phyloP scores from a whole-genome alignment of 2,329 filamentous ascomycete species.

The Cadophora malorum region DNA sequence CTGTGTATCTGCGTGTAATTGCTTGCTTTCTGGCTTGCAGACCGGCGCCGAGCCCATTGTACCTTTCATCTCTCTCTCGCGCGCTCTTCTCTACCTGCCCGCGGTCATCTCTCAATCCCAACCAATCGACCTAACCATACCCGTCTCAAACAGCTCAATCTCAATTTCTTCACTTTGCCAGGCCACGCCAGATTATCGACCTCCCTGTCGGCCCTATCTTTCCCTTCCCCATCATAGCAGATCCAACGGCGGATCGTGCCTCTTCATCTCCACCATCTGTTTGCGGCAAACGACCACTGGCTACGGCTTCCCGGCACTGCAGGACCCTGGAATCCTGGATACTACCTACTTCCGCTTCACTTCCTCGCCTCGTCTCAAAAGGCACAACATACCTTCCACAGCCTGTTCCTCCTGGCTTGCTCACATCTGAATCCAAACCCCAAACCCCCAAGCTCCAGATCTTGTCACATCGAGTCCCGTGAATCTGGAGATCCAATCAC shows the following conservation, averaged over 20 bases:
- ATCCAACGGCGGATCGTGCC: conserved; percentile 22
- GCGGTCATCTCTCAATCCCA: not conserved
- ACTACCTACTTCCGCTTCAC: conserved; percentile 16
- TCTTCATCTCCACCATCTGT: conserved; percentile 38
- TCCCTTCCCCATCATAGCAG: conserved; percentile 2
- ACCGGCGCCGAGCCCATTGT: conserved; percentile 5
- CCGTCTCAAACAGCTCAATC: not conserved
- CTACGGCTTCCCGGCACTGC: conserved; percentile 32
- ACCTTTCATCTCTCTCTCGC: conserved; percentile 13
- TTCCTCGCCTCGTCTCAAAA: conserved; percentile 28
- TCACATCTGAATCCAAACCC: conserved; percentile 21
- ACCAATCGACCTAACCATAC: not conserved
- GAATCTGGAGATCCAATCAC: conserved; percentile 25
- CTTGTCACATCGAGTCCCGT: conserved; percentile 24
- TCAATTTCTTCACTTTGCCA: conserved; percentile 9
- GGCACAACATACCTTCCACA: conserved; percentile 24
- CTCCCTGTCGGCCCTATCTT: not conserved
- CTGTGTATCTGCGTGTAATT: not conserved
- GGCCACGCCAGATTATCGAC: not conserved
- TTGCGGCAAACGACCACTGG: conserved; percentile 39
- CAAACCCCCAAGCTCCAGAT: conserved; percentile 23
- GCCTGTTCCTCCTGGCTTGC: conserved; percentile 13
- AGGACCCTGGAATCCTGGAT: conserved; percentile 27
- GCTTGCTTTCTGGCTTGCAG: not conserved
- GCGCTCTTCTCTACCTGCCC: not conserved